Base-by-base conservation (phyloP, 1,139 yeast genomes). In the Blastobotrys apis region DNA sequence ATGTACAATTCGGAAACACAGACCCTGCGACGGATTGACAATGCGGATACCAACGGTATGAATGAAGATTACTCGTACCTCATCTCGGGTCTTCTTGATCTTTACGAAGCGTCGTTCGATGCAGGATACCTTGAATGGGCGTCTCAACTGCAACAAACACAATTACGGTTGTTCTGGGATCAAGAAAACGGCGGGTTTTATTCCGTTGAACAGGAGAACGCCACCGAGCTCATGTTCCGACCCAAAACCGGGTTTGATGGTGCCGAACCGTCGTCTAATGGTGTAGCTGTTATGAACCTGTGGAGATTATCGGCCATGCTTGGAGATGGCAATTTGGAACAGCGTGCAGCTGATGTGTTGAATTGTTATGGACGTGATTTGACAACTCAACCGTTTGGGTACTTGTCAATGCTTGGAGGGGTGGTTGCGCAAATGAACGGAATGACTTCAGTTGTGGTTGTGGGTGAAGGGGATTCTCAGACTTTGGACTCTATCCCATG, bases 211-310 rank as follows among this genome's bases (percentile, higher is more conserved):
- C 46, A 42, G 21, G 50, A 43, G 25, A 48, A 39, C 12, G 47
- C 51, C 19, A 45, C 50, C 21, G 52, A 56, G 33, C 57, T 64
- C 17, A 54, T 63, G 16, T 55, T 63, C 52, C 53, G 69, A 13
- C 67, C 68, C 38, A 67, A 67, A 52, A 50, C 54, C 25, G 66
- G 65, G 16, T 64, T 63, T 43, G 72, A 68, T 45, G 47, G 61
- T n/a, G 66, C 68, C 1, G 70, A 65, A 48, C 72, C 72, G 0
- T 58, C 66, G 22, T 52, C 68, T 8, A 66, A 68, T 37, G 68
- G 68, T 5, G 58, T 67, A 0, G 56, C 71, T 0, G 57, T 62
- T 3, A 40, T 43, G 25, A 68, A 68, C 49, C 54, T 68, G 29
- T 50, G 47, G 39, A 45, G 64, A 15, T 56, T 67, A 4, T 55